Evolutionary conservation across 441 rosid genomes (phyloP).

Genomic region (Populus hybrid): DNA sequence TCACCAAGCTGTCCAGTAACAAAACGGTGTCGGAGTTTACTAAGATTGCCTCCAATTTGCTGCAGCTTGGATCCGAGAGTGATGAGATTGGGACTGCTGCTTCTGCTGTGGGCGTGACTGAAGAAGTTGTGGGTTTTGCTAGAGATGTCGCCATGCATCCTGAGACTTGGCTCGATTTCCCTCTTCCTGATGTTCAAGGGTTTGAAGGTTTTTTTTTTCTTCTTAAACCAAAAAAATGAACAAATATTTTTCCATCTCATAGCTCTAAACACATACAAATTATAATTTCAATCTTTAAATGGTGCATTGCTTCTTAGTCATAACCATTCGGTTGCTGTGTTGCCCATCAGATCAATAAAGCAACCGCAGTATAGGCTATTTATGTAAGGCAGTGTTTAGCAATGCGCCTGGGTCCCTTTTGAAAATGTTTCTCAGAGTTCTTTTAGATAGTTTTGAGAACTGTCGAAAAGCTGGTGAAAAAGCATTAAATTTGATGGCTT

Average conservation of each 20-base stretch:
- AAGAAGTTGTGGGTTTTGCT: slow-evolving; percentile 72
- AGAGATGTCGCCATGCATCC: slow-evolving; percentile 81
- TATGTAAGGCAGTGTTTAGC: neutral
- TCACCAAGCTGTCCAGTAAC: slow-evolving; percentile 72
- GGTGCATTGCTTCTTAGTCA: neutral
- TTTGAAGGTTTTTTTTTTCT: slow-evolving; percentile 47
- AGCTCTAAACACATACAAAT: neutral
- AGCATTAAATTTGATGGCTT: neutral
- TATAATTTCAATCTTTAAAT: too few species aligned
- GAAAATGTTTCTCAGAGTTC: neutral
- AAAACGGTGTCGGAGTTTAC: slow-evolving; percentile 72
- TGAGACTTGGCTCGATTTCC: slow-evolving; percentile 91
- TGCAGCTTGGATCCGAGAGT: slow-evolving; percentile 60
- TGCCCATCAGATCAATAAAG: neutral
- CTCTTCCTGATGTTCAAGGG: slow-evolving; percentile 48
- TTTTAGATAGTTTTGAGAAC: neutral
- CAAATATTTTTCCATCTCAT: neutral
- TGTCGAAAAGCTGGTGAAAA: neutral
- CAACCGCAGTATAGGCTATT: neutral
- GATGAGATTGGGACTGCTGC: slow-evolving; percentile 30
- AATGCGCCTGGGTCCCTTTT: neutral
- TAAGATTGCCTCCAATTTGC: slow-evolving; percentile 80
- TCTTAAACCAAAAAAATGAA: neutral
- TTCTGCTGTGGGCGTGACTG: slow-evolving; percentile 59
- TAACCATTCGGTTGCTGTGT: neutral